Evolutionary conservation across 192 early-diverging fungal genomes (phyloP).

Genomic region (Dissophora ornata): DNA sequence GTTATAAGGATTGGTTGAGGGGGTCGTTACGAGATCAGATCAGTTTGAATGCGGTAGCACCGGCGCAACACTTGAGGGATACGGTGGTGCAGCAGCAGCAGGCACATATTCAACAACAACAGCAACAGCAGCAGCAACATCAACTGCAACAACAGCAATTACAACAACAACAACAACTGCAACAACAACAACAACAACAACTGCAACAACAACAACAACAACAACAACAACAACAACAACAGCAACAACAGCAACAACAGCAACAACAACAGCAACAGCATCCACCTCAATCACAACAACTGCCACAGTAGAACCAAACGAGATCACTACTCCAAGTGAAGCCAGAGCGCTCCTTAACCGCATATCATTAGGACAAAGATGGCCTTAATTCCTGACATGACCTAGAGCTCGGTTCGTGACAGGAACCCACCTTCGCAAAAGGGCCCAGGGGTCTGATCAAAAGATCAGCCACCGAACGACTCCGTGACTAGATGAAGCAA

Average conservation of each 20-base stretch:
- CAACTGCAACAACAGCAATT: conserved; percentile 29
- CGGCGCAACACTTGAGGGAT: conserved; percentile 2
- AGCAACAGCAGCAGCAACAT: conserved; percentile 29
- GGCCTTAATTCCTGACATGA: too few species aligned
- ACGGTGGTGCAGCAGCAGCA: conserved; percentile 36
- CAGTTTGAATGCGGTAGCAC: conserved; percentile 11
- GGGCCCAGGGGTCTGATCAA: too few species aligned
- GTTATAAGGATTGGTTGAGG: conserved; percentile 63
- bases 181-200: conserved; percentile 20
- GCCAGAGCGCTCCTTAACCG: too few species aligned
- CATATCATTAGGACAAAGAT: too few species aligned
- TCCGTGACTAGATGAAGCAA: too few species aligned
- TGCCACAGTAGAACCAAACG: too few species aligned
- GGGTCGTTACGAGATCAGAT: conserved; percentile 63
- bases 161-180: conserved; percentile 21
- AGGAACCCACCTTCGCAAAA: too few species aligned
- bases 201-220: conserved; percentile 1
- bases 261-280: conserved; percentile 4
- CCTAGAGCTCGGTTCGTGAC: too few species aligned
- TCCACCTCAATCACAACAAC: too few species aligned
- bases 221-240: conserved; percentile 9
- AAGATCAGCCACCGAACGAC: too few species aligned
- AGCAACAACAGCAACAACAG: conserved; percentile 9
- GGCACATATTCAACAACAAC: conserved; percentile 5
- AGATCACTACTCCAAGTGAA: too few species aligned